Base-by-base conservation (phyloP, 768 basidiomycete genomes). In the Hericium erinaceus region DNA sequence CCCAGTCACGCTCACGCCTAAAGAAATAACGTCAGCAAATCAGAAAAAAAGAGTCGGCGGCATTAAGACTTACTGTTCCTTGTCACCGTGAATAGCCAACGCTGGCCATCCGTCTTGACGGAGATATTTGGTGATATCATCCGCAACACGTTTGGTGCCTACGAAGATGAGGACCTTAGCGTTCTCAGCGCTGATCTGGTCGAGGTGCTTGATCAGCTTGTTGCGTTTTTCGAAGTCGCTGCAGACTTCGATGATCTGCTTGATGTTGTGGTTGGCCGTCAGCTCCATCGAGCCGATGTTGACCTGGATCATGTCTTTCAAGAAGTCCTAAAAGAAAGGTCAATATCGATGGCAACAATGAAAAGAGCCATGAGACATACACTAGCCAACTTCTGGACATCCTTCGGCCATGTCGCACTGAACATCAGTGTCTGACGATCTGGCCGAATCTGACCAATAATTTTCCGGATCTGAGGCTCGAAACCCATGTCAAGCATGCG, bases 401-500 rank as follows among this genome's bases (percentile, higher is more conserved):
- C 97, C 74, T 98, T 98, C 13, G 97, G 97, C 97, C 97, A 99
- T 7, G 97, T 99, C 12, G 97, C 97, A 55, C 93, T 97, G 79
- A 99, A 99, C 86, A 99, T 97, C 64, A 98, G 80, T 1, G 97
- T 99, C 69, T 99, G 97, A 66, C 97, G 84, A 76, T 99, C 97
- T 46, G 97, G 97, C 41, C 97, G 85, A 67, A 99, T 95, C 73
- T 99, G 97, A 64, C 86, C 78, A 64, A 98, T 91, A 63, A 99
- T 98, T 76, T 98, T 98, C 69, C 95, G 82, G 69, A 99, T 98
- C 72, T 99, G 97, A 55, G 97, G 97, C 75, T 99, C 97, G 76
- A 99, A 99, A 79, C 97, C 97, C 97, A 99, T 99, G 77, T 99
- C 97, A 62, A 99, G 81, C 97, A 99, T 99, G 68, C 97, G 92